A percentile compares a stretch with the other conserved stretches of the same genome.
Evolutionary conservation across 2,329 filamentous ascomycete species (phyloP).

Genomic region (Neofusicoccum parvum): DNA sequence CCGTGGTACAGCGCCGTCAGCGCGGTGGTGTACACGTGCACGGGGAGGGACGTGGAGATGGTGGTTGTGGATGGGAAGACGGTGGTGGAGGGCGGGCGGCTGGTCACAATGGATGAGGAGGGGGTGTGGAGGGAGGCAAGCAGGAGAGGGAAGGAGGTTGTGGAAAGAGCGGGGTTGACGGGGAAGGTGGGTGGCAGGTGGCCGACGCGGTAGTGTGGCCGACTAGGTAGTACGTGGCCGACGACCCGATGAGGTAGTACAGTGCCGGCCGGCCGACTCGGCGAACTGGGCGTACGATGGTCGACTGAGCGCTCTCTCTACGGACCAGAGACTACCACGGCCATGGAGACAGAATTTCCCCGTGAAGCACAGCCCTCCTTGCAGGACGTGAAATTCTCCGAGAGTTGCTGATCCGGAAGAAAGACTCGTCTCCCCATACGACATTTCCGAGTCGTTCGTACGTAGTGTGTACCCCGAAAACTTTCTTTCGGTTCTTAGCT

Average conservation of each 20-base stretch:
- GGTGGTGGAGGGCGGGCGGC: constrained; percentile 39
- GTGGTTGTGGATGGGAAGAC: constrained; percentile 48
- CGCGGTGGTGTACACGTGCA: constrained; percentile 49
- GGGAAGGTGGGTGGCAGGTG: constrained; percentile 41
- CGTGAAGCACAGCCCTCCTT: too few species aligned
- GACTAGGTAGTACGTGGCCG: too few species aligned
- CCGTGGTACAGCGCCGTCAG: constrained; percentile 41
- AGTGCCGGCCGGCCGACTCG: background rate
- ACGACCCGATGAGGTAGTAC: constrained; percentile 17
- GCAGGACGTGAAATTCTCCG: too few species aligned
- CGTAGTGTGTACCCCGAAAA: too few species aligned
- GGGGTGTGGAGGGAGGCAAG: constrained; percentile 44
- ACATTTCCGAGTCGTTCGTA: too few species aligned
- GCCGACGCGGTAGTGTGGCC: constrained; percentile 31
- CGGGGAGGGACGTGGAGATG: constrained; percentile 47
- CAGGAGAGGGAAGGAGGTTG: constrained; percentile 36
- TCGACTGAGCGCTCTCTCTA: too few species aligned
- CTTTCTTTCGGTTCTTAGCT: too few species aligned
- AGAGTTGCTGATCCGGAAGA: too few species aligned
- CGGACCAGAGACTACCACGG: too few species aligned
- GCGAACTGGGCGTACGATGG: too few species aligned
- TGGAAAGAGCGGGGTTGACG: constrained; percentile 41
- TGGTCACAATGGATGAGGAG: constrained; percentile 45
- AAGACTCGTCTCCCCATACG: too few species aligned
- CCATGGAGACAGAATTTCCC: too few species aligned